phyloP scores from a whole-genome alignment of 495 filamentous ascomycete species.

The Haplographium delicatum region DNA sequence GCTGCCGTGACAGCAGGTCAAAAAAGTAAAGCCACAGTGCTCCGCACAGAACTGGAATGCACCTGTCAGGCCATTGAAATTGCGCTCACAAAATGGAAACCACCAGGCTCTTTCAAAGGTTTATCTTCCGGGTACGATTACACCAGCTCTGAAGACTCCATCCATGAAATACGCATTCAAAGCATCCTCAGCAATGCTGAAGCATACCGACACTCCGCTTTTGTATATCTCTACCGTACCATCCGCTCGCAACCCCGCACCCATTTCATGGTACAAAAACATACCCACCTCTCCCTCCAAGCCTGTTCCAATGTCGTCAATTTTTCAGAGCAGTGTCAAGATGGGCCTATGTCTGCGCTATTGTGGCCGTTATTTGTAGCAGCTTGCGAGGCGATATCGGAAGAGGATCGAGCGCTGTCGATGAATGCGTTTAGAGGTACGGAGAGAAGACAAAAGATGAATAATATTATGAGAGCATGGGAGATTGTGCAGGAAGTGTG shows the following conservation, averaged over 20 bases:
- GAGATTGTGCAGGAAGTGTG: constrained; percentile 53
- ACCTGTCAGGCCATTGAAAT: constrained; percentile 51
- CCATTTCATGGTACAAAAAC: constrained; percentile 44
- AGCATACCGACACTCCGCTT: constrained; percentile 55
- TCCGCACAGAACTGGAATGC: constrained; percentile 50
- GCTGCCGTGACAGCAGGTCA: constrained; percentile 33
- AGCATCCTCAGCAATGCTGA: constrained; percentile 56
- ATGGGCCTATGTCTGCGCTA: constrained; percentile 53
- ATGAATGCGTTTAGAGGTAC: constrained; percentile 42
- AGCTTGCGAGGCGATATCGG: constrained; percentile 46
- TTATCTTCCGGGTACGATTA: constrained; percentile 4
- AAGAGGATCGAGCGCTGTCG: constrained; percentile 39
- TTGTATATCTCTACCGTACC: constrained; percentile 56
- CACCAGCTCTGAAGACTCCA: constrained; percentile 22
- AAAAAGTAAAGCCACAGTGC: constrained; percentile 44
- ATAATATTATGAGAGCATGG: constrained; percentile 54
- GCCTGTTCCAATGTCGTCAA: constrained; percentile 49
- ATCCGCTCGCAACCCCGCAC: constrained; percentile 40
- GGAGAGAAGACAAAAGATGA: constrained; percentile 53
- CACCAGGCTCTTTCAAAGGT: too few species aligned
- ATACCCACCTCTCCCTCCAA: constrained; percentile 41
- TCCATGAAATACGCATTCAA: constrained; percentile 31
- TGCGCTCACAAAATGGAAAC: constrained; percentile 50
- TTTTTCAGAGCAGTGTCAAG: constrained; percentile 25
- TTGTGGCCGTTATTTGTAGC: constrained; percentile 59